Percentiles rank a stretch among this genome's conserved stretches.
These are phyloP conservation scores for Ophiostoma piceae DNA, from an alignment of 2,329 filamentous ascomycete species.

Conservation along the genomic window DNA sequence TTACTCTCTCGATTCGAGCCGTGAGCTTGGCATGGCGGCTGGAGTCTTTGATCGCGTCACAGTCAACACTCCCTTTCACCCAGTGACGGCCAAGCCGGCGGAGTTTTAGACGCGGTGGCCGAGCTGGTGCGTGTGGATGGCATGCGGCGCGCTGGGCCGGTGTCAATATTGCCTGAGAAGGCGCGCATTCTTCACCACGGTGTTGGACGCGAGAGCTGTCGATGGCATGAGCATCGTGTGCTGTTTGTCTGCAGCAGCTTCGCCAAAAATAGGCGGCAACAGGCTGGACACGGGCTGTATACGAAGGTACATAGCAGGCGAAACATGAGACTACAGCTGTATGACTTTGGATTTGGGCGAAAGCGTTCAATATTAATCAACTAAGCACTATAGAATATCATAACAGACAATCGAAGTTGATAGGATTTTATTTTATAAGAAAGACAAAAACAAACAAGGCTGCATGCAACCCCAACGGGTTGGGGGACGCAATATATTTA, in stretches of 20 bases:
- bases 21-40: background rate
- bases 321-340: background rate
- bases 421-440: no score
- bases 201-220: background rate
- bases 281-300: background rate
- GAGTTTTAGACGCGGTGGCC: no score
- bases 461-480: no score
- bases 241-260: background rate
- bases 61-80: no score
- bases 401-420: no score
- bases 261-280: background rate
- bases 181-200: background rate
- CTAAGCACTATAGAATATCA: no score
- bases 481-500: no score
- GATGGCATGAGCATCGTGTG: background rate
- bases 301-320: background rate
- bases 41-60: no score
- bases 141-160: background rate
- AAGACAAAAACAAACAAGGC: no score
- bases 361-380: no score
- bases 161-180: background rate
- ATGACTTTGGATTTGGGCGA: background rate
- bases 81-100: background rate
- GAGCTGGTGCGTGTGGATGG: background rate
- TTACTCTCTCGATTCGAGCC: background rate